Evolutionary conservation across 2,329 filamentous ascomycete species (phyloP).

Genomic region (Nothopassalora personata): DNA sequence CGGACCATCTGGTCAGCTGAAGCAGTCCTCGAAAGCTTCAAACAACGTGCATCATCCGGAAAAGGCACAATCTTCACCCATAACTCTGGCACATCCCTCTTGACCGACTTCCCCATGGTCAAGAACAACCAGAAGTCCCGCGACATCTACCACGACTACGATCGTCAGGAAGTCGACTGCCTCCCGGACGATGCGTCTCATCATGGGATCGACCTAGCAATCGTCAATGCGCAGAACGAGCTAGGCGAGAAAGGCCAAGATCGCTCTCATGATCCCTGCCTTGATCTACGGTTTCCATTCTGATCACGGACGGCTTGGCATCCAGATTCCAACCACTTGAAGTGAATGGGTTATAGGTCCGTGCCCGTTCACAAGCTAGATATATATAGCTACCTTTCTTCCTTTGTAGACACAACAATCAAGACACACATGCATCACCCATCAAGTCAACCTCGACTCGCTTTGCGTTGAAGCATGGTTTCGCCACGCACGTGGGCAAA

Average conservation of each 20-base stretch:
- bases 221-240: slow-evolving; percentile 35
- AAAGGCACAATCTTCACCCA: slow-evolving; percentile 46
- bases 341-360: too few species aligned
- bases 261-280: slow-evolving; percentile 47
- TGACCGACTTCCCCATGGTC: slow-evolving; percentile 34
- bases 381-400: too few species aligned
- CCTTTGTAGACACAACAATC: too few species aligned
- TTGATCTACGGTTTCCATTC: slow-evolving; percentile 44
- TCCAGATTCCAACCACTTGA: too few species aligned
- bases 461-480: slow-evolving; percentile 47
- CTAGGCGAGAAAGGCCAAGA: slow-evolving; percentile 38
- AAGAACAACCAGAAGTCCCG: slow-evolving; percentile 30
- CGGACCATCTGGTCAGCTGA: slow-evolving; percentile 44
- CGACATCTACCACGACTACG: slow-evolving; percentile 42
- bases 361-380: too few species aligned
- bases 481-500: slow-evolving; percentile 41
- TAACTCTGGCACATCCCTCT: slow-evolving; percentile 42
- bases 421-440: too few species aligned
- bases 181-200: slow-evolving; percentile 42
- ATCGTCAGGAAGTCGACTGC: slow-evolving; percentile 38
- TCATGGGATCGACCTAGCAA: slow-evolving; percentile 43
- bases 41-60: slow-evolving; percentile 34
- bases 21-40: slow-evolving; percentile 43
- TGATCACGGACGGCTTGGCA: slow-evolving; percentile 39
- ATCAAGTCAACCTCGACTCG: slow-evolving; percentile 44